Base-by-base conservation (phyloP, 2,329 filamentous ascomycete genomes). In the Aspergillus fumigatus region DNA sequence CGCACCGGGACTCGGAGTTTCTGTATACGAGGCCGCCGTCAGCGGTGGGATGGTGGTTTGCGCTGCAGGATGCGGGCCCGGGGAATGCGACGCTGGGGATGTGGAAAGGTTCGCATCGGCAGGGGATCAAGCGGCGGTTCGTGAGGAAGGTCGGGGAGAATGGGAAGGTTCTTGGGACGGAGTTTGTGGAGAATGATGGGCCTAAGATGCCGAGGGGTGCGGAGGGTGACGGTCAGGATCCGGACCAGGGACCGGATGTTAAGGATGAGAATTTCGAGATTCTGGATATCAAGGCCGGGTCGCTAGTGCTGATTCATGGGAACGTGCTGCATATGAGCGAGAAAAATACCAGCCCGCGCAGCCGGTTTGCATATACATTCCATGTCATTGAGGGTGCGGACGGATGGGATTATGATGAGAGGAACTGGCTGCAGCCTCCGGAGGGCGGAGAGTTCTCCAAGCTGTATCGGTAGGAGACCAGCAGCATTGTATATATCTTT, bases 21-120 rank as follows among this genome's bases (percentile, higher is more conserved):
- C 66, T 99, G 59, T 97, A 96, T 73, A 97, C 94, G 1, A 79
- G 92, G 62, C 88, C 90, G 40, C 93, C 93, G 0, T 89, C 85
- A 41, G 94, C 94, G 0, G 89, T 97, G 2, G 94, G 94, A 0
- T 97, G 93, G 78, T 99, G 94, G 94, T 96, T 97, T 73, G 94
- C 94, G 11, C 82, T 99, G 41, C 92, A 99, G 77, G 93, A 97
- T 74, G 90, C 91, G 23, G 93, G 89, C 7, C 78, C 81, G 0
- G 85, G 88, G 71, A 99, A 99, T 73, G 94, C 92, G 1, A 96
- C 92, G 67, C 74, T 99, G 68, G 90, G 88, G 61, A 96, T 97
- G 75, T 82, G 91, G 63, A 87, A 85, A 0, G 93, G 92, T 0
- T 91, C 87, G 63, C 93, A 97, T 70, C 64, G 60, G 52, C 61